Evolutionary conservation across 2,329 filamentous ascomycete species (phyloP), one percentile per base, ranked within the genome.

Genomic region (Fusarium chaquense): DNA sequence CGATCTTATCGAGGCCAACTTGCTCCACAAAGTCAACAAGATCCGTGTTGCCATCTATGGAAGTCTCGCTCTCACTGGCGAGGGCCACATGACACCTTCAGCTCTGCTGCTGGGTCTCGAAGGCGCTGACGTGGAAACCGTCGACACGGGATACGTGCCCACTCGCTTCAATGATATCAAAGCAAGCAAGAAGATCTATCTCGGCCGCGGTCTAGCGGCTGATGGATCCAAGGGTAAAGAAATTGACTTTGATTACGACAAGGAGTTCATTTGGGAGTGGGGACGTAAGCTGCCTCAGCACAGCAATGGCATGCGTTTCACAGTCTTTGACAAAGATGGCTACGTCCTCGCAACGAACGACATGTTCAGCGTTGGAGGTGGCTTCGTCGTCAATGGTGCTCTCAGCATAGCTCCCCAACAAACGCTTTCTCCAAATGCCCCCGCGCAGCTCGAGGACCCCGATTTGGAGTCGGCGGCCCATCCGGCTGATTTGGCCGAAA

Each of bases 261-360:
- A 76, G 35, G 82, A 85, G 61, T 85, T 85, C 71, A 77, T 79
- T 8, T 85, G 83, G 83, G 81, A 85, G 73, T 85, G 83, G 83
- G 82, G 82, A 4, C 81, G 80, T 26, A 85, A 85, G 71, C 79
- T 85, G n/a, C 81, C 83, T 1, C 67, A 84, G 46, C 83, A 85
- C 71, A 85, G 83, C 76, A 85, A 85, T 53, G 83, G 83, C 43
- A 85, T 85, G 83, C 82, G 83, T 2, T 80, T 85, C 55, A 83
- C 78, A n/a, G 83, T 84, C 4, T 85, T 83, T 47, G 83, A 85
- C 58, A 70, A 81, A 6, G 78, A 85, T 3, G 83, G 83, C 13
- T 80, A 77, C 32, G 79, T 84, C 65, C 71, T 85, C 35, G 83
- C 83, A 3, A 83, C 80, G 20, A 85, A 85, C 58, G 83, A 85